Conservation (phyloP, 2,329 filamentous ascomycete genomes). For the Geosmithia morbida region DNA sequence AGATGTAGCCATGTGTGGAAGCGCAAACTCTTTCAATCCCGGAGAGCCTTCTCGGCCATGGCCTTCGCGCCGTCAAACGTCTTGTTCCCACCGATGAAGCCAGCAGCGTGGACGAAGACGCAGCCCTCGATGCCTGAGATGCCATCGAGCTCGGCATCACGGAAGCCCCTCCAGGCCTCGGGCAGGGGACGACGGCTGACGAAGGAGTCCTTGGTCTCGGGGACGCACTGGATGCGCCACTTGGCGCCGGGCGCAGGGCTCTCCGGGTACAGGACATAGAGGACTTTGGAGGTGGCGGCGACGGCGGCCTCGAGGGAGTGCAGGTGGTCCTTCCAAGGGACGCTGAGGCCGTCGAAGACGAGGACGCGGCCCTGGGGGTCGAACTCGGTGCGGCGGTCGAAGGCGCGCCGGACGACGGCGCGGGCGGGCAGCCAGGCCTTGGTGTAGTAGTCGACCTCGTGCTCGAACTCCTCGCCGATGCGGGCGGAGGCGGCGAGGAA, state of each 20-base stretch:
- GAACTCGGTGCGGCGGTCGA: conserved; percentile 49
- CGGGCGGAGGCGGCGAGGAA: conserved; percentile 67
- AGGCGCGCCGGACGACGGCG: conserved; percentile 62
- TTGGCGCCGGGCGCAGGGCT: conserved; percentile 56
- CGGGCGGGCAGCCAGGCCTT: conserved; percentile 79
- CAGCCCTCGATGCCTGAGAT: conserved; percentile 56
- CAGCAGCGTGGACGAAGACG: conserved; percentile 86
- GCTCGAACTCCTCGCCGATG: conserved; percentile 79
- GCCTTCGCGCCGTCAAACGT: conserved; percentile 75
- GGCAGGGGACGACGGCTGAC: conserved; percentile 84
- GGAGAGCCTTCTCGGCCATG: conserved; percentile 70
- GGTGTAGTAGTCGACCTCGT: conserved; percentile 63
- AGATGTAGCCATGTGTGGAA: too few relatives aligned
- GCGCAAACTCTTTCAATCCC: too few relatives aligned
- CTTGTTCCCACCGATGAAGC: conserved; percentile 93
- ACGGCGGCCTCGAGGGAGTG: conserved; percentile 59
- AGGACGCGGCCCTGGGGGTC: conserved; percentile 68
- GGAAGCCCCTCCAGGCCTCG: conserved; percentile 79
- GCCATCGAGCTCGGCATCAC: conserved; percentile 71
- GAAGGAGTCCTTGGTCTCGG: conserved; percentile 72
- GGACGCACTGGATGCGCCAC: conserved; percentile 92
- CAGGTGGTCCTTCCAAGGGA: conserved; percentile 74
- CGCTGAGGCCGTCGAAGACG: conserved; percentile 61
- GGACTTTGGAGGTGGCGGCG: conserved; percentile 24
- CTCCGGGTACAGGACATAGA: conserved; percentile 90